Base-by-base conservation (phyloP, 2,329 filamentous ascomycete genomes). In the Pezicula carpinea region DNA sequence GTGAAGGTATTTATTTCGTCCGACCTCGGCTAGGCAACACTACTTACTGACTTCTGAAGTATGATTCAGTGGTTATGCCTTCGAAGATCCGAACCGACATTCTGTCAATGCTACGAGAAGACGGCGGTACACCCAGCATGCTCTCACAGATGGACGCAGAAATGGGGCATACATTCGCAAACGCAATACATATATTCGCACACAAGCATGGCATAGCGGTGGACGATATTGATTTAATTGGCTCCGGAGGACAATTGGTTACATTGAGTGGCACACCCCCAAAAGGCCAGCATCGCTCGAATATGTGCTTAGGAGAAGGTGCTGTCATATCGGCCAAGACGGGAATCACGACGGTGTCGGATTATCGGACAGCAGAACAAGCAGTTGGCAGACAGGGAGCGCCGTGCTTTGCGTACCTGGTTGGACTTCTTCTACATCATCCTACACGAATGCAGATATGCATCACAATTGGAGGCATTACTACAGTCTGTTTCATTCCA, bases 311-410 rank as follows among this genome's bases (percentile, higher is more conserved):
- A 11, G 60, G 61, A 39, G 61, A 64, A 51, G 61, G 61, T 29
- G 55, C 60, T 17, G 58, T 64, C 5, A 64, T 64, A 47, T 59
- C 59, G n/a, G 61, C 61, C 17, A 63, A 62, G 44, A 64, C 61
- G 2, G 61, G 61, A 7, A 52, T 64, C 6, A 64, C 61, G 22
- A 64, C 61, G 0, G 61, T 64, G 40, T 61, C 60, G 2, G 61
- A 64, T 49, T 64, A 62, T 49, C 51, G 61, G 39, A 63, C 60
- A 6, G 58, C 61, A 43, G 61, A 64, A 38, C 61, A 64, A 52
- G 60, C 61, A 26, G 59, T 64, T n/a, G 61, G 61, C 2, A 54
- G 60, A 52, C 60, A 62, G 52, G 61, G 61, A 11, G 60, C 60
- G 10, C 59, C 59, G 26, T 44, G 63, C 6, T 63, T 64, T 35